These are phyloP conservation scores for Adansonia digitata DNA, from an alignment of 345 rosid species.

Conservation along the genomic window DNA sequence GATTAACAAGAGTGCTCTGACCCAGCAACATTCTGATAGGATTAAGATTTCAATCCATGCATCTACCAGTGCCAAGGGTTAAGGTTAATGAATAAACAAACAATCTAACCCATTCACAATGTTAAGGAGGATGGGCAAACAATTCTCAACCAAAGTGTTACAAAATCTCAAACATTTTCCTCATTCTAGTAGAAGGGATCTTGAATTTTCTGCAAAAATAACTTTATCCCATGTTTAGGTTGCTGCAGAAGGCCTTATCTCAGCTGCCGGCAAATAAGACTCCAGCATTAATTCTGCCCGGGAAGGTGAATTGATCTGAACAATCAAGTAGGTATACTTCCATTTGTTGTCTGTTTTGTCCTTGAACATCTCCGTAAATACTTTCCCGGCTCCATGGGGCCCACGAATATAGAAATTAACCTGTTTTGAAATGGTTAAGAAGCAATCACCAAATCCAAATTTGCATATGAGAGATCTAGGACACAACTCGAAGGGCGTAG, in stretches of 20 bases:
- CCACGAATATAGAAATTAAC: conserved; percentile 81
- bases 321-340: conserved; percentile 83
- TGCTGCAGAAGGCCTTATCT: background rate
- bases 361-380: conserved; percentile 80
- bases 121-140: background rate
- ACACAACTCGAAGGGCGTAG: no score
- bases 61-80: background rate
- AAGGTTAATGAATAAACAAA: background rate
- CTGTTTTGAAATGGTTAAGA: conserved; percentile 27
- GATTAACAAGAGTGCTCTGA: background rate
- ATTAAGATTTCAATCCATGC: background rate
- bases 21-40: background rate
- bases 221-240: background rate
- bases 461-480: background rate
- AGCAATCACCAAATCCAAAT: background rate
- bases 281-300: conserved; percentile 69
- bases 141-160: background rate
- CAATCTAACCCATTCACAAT: background rate
- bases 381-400: conserved; percentile 95
- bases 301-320: conserved; percentile 67
- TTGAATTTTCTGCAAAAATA: background rate
- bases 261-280: conserved; percentile 66
- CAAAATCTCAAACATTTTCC: background rate
- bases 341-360: conserved; percentile 79
- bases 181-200: background rate